Conservation (phyloP, 768 basidiomycete species). For the Naganishia vaughanmartiniae region DNA sequence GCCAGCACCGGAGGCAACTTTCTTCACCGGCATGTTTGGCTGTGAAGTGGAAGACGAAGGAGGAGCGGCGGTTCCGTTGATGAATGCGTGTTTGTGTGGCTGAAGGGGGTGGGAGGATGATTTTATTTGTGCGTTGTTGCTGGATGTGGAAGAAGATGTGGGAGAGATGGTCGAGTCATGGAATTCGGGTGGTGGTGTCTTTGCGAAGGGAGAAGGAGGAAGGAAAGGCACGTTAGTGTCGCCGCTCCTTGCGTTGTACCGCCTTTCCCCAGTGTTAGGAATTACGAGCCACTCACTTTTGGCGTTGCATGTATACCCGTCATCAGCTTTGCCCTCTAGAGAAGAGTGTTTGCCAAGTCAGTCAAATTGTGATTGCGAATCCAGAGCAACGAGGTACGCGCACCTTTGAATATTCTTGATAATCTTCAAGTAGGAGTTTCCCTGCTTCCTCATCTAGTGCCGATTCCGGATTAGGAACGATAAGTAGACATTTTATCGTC, state of each 20-base stretch:
- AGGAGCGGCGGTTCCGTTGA: background rate
- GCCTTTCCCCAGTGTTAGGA: background rate
- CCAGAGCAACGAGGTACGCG: conserved; percentile 28
- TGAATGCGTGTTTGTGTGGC: conserved; percentile 17
- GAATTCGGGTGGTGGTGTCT: conserved; percentile 28
- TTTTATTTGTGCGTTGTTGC: background rate
- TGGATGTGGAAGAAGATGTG: background rate
- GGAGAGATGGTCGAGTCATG: background rate
- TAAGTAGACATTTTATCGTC: conserved; percentile 91
- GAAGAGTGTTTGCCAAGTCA: conserved; percentile 13
- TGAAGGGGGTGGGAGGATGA: conserved; percentile 18
- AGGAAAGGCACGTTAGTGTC: background rate
- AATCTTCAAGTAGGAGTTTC: conserved; percentile 80
- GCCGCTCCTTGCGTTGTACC: background rate
- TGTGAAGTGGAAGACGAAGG: background rate
- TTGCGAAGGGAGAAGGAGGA: background rate
- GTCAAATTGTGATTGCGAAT: conserved; percentile 31
- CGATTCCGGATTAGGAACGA: conserved; percentile 94
- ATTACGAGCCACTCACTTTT: conserved; percentile 26
- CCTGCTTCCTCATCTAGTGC: conserved; percentile 95
- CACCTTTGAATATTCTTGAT: conserved; percentile 70
- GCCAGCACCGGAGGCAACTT: background rate
- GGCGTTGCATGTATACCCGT: conserved; percentile 56
- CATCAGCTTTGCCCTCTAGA: conserved; percentile 36
- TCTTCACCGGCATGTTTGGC: conserved; percentile 7